Conservation (phyloP, 1,139 yeast genomes). For the Saccharomyces hybrid region DNA sequence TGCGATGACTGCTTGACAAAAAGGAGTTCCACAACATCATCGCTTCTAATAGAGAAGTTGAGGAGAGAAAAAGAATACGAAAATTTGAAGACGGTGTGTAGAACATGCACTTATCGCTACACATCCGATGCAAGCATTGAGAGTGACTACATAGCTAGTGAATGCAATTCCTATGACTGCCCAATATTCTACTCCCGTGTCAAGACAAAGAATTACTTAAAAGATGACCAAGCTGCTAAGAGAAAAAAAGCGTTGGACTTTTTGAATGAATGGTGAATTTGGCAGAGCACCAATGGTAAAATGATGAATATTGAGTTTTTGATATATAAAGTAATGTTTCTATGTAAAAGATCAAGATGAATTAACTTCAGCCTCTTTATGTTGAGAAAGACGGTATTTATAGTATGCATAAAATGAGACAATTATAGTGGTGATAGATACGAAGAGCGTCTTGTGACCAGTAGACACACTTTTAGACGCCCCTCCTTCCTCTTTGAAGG, state of each 20-base stretch:
- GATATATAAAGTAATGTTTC: background rate
- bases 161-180: conserved; percentile 36
- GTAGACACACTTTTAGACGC: background rate
- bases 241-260: conserved; percentile 8
- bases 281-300: background rate
- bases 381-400: background rate
- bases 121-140: conserved; percentile 18
- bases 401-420: conserved; percentile 6
- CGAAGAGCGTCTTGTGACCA: background rate
- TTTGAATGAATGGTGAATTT: conserved; percentile 14
- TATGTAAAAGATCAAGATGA: background rate
- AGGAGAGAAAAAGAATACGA: conserved; percentile 18
- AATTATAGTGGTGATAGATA: background rate
- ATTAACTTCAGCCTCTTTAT: background rate
- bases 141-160: conserved; percentile 15
- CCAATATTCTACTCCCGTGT: conserved; percentile 34
- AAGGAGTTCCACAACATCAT: conserved; percentile 21
- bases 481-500: background rate
- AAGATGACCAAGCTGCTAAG: conserved; percentile 1
- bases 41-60: conserved; percentile 18
- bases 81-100: conserved; percentile 25
- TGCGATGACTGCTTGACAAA: conserved; percentile 35
- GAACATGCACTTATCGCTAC: conserved; percentile 27
- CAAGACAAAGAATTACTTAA: conserved; percentile 13
- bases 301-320: background rate